These are phyloP conservation scores for Suillus ampliporus DNA, from an alignment of 768 basidiomycete species.

Conservation along the genomic window DNA sequence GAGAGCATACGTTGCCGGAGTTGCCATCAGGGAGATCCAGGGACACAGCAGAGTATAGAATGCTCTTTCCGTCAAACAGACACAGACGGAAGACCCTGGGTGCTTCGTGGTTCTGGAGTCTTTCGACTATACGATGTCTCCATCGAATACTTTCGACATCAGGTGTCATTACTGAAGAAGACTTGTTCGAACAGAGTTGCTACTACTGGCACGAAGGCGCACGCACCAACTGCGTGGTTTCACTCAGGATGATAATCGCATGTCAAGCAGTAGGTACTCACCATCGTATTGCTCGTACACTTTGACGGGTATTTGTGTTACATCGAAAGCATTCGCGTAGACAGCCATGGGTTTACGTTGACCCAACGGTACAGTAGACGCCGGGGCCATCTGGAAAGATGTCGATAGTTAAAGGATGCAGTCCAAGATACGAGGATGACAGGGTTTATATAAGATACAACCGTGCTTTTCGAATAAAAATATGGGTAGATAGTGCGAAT, in stretches of 20 bases:
- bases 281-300: slow-evolving; percentile 41
- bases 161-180: slow-evolving; percentile 25
- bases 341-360: slow-evolving; percentile 22
- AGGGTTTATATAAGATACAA: background rate
- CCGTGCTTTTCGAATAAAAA: background rate
- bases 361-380: slow-evolving; percentile 1
- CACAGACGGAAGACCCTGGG: slow-evolving; percentile 48
- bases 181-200: background rate
- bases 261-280: slow-evolving; percentile 18
- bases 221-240: slow-evolving; percentile 9
- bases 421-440: background rate
- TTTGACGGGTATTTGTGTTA: slow-evolving; percentile 35
- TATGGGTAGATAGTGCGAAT: background rate
- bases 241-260: slow-evolving; percentile 9
- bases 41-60: slow-evolving; percentile 44
- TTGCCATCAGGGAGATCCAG: slow-evolving; percentile 37
- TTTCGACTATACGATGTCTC: slow-evolving; percentile 37
- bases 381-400: background rate
- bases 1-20: slow-evolving; percentile 32
- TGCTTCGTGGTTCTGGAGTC: slow-evolving; percentile 44
- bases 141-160: slow-evolving; percentile 19
- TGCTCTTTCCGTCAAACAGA: slow-evolving; percentile 52
- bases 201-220: slow-evolving; percentile 30
- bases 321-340: slow-evolving; percentile 40
- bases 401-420: too few species aligned